phyloP scores from a whole-genome alignment of 306 rosid genomes.

The Vigna trinervia region DNA sequence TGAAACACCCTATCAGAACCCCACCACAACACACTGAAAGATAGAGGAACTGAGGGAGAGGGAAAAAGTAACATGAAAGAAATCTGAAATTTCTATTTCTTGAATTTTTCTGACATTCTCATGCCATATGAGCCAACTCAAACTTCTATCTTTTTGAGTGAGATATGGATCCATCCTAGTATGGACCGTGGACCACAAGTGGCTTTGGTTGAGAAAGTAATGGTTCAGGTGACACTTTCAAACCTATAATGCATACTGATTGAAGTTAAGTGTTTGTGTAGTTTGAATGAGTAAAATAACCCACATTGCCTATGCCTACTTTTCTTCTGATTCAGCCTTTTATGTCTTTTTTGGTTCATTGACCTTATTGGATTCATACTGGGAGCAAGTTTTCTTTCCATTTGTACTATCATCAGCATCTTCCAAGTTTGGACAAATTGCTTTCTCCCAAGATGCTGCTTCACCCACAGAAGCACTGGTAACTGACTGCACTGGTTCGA shows the following conservation, averaged over 20 bases:
- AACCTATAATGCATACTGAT: conserved; percentile 25
- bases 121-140: conserved; percentile 41
- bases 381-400: conserved; percentile 10
- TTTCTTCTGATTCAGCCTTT: conserved; percentile 23
- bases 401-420: conserved; percentile 33
- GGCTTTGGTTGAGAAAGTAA: conserved; percentile 11
- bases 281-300: conserved; percentile 34
- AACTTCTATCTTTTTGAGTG: conserved; percentile 29
- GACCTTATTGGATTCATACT: conserved; percentile 36
- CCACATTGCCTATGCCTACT: conserved; percentile 28
- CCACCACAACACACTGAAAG: conserved; percentile 20
- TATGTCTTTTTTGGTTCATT: conserved; percentile 27
- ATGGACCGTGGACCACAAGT: neutral
- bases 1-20: conserved; percentile 27
- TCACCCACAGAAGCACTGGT: conserved; percentile 50
- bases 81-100: conserved; percentile 10
- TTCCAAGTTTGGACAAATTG: conserved; percentile 40
- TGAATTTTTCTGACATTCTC: conserved; percentile 30
- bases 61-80: conserved; percentile 16
- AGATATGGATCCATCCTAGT: neutral
- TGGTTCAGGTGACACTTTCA: conserved; percentile 23
- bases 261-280: conserved; percentile 16
- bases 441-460: conserved; percentile 40
- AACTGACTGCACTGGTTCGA: conserved; percentile 44
- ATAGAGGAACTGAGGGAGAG: neutral